Conservation (phyloP, 352 stramenopile species). For the Phytophthora syringae region DNA sequence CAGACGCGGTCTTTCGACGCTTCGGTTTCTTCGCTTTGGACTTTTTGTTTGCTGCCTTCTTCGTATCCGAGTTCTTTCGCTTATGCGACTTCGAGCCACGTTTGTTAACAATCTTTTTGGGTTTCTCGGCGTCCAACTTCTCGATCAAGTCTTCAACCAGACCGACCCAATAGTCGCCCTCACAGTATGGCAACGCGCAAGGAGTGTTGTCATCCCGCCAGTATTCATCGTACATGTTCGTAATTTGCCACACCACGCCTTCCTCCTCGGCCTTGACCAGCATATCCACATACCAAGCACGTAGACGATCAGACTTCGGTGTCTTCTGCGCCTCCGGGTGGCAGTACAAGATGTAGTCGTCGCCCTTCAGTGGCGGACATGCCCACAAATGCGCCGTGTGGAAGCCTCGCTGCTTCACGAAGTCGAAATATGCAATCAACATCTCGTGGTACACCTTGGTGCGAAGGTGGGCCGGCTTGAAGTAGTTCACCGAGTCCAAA, state of each 20-base stretch:
- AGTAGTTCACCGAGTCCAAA: constrained; percentile 99
- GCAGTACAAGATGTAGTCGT: constrained; percentile 99
- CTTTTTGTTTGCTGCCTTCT: constrained; percentile 73
- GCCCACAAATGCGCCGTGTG: constrained; percentile 99
- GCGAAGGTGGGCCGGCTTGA: constrained; percentile 95
- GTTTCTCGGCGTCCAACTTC: constrained; percentile 88
- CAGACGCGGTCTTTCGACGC: constrained; percentile 54
- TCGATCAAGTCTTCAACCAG: constrained; percentile 89
- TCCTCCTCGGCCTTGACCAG: constrained; percentile 85
- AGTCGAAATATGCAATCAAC: constrained; percentile 98
- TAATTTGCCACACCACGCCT: constrained; percentile 94
- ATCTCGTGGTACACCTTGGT: constrained; percentile 99
- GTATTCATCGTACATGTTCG: constrained; percentile 97
- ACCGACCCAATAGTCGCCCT: constrained; percentile 90
- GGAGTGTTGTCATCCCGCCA: constrained; percentile 90
- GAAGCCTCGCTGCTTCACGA: constrained; percentile 97
- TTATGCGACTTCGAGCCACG: constrained; percentile 59
- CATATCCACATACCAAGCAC: constrained; percentile 96
- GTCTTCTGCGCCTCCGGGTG: constrained; percentile 99
- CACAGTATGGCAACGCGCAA: constrained; percentile 86
- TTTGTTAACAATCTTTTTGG: constrained; percentile 71
- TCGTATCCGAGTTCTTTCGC: constrained; percentile 69
- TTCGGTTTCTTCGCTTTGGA: constrained; percentile 86
- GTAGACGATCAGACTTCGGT: constrained; percentile 97
- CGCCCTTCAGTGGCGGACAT: constrained; percentile 98